Evolutionary conservation across 768 basidiomycete species (phyloP), one percentile per base, ranked within the genome.

Genomic region (Rhodotorula graminis): DNA sequence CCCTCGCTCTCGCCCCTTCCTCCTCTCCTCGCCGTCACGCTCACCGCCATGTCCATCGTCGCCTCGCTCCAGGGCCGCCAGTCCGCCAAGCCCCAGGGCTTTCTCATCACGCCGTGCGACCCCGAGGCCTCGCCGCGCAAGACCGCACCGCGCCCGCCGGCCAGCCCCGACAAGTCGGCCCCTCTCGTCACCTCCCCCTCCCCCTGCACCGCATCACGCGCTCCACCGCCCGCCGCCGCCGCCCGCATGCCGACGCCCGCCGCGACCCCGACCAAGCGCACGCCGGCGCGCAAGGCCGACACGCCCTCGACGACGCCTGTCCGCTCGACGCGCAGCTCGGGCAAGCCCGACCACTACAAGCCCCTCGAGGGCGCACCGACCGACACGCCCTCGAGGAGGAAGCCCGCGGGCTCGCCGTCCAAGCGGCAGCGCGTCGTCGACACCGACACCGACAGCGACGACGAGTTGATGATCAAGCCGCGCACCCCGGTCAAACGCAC

Each of bases 241-340:
- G 37, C 37, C 37, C 46, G 42, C 60, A 21, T 62, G 14, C 49
- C 42, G 21, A 27, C 29, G 27, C 29, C 12, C 21, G 31, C 16
- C 50, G 2, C 53, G n/a, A n/a, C 53, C 8, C 53, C 40, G 33
- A 37, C 33, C 50, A 52, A 29, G 23, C 62, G 52, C 50, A 18
- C 57, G 40, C 47, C 44, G 25, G 12, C 23, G 3, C 12, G 37
- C 37, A 37, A 2, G n/a, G 16, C 6, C 14, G n/a, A n/a, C 27
- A 19, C 2, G 37, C 37, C 37, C 37, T 4, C 37, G 37, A 44
- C 5, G 10, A 5, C 46, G n/a, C 49, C 53, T 0, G 31, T 25
- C 16, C 71, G 71, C 29, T 72, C 71, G n/a, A 72, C 71, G 1
- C 66, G 71, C 37, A 53, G 57, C 16, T 42, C 62, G 3, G 71